A percentile compares a stretch with the other conserved stretches of the same genome.
These are phyloP conservation scores for Candida mesenterica DNA, from an alignment of 1,139 yeast genomes.

Conservation along the genomic window DNA sequence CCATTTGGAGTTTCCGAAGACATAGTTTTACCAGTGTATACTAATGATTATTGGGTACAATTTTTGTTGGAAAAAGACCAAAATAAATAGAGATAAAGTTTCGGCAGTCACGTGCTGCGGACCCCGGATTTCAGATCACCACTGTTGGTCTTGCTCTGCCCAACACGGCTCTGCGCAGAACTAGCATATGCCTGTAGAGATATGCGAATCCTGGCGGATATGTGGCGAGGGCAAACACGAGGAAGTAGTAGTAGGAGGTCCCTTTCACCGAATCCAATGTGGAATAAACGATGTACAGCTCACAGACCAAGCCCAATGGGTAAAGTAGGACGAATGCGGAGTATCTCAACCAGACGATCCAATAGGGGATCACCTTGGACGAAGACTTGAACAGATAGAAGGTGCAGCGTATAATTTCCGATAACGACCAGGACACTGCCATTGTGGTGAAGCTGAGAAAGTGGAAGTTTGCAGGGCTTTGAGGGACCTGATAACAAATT, in stretches of 20 bases:
- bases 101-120: too few species aligned
- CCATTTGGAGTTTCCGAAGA: neutral
- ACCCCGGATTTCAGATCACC: too few species aligned
- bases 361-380: constrained; percentile 17
- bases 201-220: constrained; percentile 30
- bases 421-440: constrained; percentile 33
- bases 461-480: constrained; percentile 32
- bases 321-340: constrained; percentile 33
- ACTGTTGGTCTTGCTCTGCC: too few species aligned
- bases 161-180: neutral
- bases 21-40: neutral
- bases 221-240: constrained; percentile 26
- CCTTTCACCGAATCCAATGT: constrained; percentile 17
- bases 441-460: constrained; percentile 25
- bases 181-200: constrained; percentile 33
- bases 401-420: constrained; percentile 23
- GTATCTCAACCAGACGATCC: constrained; percentile 33
- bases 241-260: constrained; percentile 5
- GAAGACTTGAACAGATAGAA: constrained; percentile 24
- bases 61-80: constrained; percentile 1
- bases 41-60: constrained; percentile 2
- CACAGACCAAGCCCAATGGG: constrained; percentile 35
- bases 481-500: constrained; percentile 29
- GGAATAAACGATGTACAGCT: constrained; percentile 29
- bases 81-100: too few species aligned